A percentile compares a stretch with the other conserved stretches of the same genome.
Conservation (phyloP, 1,139 yeast genomes). For the Magnusiomyces suaveolens region DNA sequence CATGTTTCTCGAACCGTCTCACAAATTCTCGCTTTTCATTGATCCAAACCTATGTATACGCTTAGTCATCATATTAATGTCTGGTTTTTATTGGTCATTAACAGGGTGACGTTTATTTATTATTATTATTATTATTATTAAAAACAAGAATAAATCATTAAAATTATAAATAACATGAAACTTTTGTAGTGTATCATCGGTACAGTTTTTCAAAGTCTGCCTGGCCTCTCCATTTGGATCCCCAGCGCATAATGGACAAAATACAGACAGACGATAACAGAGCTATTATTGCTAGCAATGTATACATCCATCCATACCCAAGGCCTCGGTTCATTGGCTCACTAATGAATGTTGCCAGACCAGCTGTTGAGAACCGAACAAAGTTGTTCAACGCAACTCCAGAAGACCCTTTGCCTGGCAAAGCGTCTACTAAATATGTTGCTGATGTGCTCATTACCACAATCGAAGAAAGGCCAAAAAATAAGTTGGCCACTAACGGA, state of each 20-base stretch:
- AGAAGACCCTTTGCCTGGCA: constrained; percentile 84
- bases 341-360: constrained; percentile 62
- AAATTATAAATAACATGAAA: too few relatives aligned
- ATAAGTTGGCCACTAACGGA: constrained; percentile 65
- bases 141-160: too few relatives aligned
- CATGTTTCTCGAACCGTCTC: too few relatives aligned
- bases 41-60: too few relatives aligned
- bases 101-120: too few relatives aligned
- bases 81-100: too few relatives aligned
- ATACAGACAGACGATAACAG: constrained; percentile 39
- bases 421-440: constrained; percentile 72
- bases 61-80: too few relatives aligned
- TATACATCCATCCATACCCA: constrained; percentile 61
- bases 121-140: too few relatives aligned
- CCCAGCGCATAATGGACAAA: constrained; percentile 45
- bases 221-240: constrained; percentile 54
- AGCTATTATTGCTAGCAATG: constrained; percentile 46
- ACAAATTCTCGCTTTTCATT: too few relatives aligned
- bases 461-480: constrained; percentile 79
- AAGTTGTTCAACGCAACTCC: constrained; percentile 80
- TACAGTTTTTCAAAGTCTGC: constrained; percentile 61
- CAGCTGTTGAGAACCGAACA: constrained; percentile 63
- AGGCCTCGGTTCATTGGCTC: constrained; percentile 56
- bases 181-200: too few relatives aligned
- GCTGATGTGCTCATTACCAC: constrained; percentile 72